Evolutionary conservation across 2,329 filamentous ascomycete genomes (phyloP), one percentile per base, ranked within the genome.

Genomic region (Metarhizium sp.): DNA sequence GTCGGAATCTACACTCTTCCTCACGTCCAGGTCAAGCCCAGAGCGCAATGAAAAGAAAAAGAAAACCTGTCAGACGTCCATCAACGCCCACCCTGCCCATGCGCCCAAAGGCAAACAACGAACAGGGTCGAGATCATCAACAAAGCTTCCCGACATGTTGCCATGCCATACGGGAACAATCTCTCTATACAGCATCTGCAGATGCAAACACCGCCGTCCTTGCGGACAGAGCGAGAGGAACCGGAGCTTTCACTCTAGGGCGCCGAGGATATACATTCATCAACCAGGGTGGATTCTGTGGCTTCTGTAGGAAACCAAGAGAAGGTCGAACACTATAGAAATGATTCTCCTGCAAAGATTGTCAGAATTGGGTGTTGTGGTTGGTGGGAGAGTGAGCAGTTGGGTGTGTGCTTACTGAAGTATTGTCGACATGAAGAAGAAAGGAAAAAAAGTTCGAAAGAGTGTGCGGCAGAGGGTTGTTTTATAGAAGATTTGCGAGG

Each of bases 261-360:
- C 77, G 80, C 79, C 84, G 89, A 89, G 87, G 89, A 89, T 86
- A 82, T 88, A 67, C 67, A 75, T 73, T 95, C 90, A 94, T 95
- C 90, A 89, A 88, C 88, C 89, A 90, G 89, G 88, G 85, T 92
- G 83, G 84, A 84, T 82, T 90, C 87, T 92, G 87, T 90, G 83
- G 88, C 91, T 95, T 80, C 80, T 87, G 82, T 91, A 81, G 84
- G 84, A 83, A 92, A 87, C 85, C 90, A 87, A 94, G 88, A 90
- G 85, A 81, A 80, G 81, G 87, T 91, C 85, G 85, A 89, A 81
- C 86, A 92, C 90, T 96, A 91, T 92, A 95, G 88, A 95, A 95
- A 89, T 90, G 89, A 92, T 92, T 92, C 88, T 90, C 75, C 71
- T 78, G 70, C 61, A 61, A 62, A 43, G 38, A 56, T 54, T 56